Evolutionary conservation across 2,329 filamentous ascomycete genomes (phyloP).

Genomic region (Aaosphaeria pasadenensis): DNA sequence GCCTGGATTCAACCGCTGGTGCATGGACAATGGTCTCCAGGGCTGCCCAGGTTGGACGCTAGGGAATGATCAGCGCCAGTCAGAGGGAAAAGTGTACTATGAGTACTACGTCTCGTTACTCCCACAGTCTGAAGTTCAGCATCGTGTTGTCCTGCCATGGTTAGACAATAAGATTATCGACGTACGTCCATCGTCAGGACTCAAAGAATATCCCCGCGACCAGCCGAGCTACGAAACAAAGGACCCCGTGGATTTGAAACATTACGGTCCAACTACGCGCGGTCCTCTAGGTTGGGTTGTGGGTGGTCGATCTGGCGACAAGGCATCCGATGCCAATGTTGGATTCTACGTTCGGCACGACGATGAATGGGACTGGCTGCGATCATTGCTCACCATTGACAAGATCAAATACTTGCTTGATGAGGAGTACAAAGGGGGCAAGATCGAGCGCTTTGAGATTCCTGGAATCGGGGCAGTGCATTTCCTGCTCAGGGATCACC

Average conservation of each 20-base stretch:
- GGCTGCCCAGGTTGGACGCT: conserved; percentile 12
- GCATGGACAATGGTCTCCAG: conserved; percentile 14
- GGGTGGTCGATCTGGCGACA: conserved; percentile 21
- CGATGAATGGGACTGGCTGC: conserved; percentile 26
- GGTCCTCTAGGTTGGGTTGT: conserved; percentile 35
- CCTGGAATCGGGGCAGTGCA: conserved; percentile 35
- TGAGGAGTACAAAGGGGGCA: conserved; percentile 16
- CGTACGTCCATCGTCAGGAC: conserved; percentile 3
- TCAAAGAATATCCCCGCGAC: conserved; percentile 11
- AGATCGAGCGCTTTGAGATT: conserved; percentile 30
- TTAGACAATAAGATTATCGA: conserved; percentile 11
- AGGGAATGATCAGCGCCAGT: conserved; percentile 13
- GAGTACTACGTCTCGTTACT: conserved; percentile 39
- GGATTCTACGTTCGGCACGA: conserved; percentile 23
- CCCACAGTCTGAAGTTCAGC: conserved; percentile 18
- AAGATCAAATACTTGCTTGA: conserved; percentile 21
- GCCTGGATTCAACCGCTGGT: conserved; percentile 12
- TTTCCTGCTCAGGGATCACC: conserved; percentile 44
- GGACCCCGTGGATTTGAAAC: conserved; percentile 13
- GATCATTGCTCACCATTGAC: conserved; percentile 16
- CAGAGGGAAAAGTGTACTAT: conserved; percentile 21
- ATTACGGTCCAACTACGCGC: conserved; percentile 31
- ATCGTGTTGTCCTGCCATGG: conserved; percentile 18
- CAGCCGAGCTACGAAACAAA: conserved; percentile 24
- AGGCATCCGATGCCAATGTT: conserved; percentile 22